Base-by-base conservation (phyloP, 345 rosid genomes). In the Eucalyptus pumila region DNA sequence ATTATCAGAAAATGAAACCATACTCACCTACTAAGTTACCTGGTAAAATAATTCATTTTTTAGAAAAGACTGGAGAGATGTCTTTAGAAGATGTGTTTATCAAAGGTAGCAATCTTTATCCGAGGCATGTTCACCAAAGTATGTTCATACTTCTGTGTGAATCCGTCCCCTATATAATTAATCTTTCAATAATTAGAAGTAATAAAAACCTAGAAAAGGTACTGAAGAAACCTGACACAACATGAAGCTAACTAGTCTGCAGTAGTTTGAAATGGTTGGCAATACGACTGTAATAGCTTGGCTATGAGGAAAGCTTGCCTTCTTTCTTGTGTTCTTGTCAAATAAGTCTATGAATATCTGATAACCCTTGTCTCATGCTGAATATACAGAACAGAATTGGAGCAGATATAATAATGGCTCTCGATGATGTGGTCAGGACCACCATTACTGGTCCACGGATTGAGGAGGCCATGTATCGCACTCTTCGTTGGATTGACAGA, bases 331-430 rank as follows among this genome's bases (percentile, higher is more conserved):
- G 85, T 76, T 76, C 27, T 40, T 40, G 15, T 76, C 30, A 76
- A 76, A 40, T 40, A 44, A 76, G 47, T 76, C 85, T 11, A 76
- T 76, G 83, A 21, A 37, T 12, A 40, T 76, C 27, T 40, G 85
- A 76, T 40, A 44, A 21, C 47, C 27, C 47, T 11, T 40, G 83
- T 37, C 30, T 21, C 44, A 21, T 76, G 85, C 42, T 40, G 47
- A 76, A 76, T 76, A n/a, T 92, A 88, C 96, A 96, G 98, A 96
- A 95, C 88, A 94, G 94, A 91, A 95, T 96, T 87, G 98, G 98
- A 88, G 98, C 98, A 67, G 97, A 96, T 93, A 95, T 96, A 87
- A 96, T 96, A 88, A 95, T 96, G 98, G 98, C 98, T 83, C 97
- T 95, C 86, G 97, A 96, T 92, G 98, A 96, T 94, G 98, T 95